Evolutionary conservation across 1,284 basidiomycete genomes (phyloP).

Genomic region (Puccinia coronata): DNA sequence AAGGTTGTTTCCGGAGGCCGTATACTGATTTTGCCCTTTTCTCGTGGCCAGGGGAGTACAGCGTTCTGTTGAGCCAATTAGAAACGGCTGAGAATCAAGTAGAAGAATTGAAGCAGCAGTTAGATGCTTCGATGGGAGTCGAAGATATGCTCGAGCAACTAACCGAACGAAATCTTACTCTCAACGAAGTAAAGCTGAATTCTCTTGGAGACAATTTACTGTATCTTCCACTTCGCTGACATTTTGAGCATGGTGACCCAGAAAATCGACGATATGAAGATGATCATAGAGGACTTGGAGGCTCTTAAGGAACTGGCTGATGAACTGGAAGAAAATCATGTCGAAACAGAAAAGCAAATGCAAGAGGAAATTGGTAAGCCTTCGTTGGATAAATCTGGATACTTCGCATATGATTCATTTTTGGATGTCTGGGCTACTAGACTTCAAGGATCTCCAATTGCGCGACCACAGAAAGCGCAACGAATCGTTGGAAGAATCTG

Average conservation of each 20-base stretch:
- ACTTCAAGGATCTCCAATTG: slow-evolving; percentile 70
- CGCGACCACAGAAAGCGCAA: slow-evolving; percentile 70
- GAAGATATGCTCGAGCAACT: slow-evolving; percentile 95
- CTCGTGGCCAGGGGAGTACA: slow-evolving; percentile 69
- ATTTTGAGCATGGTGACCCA: slow-evolving; percentile 56
- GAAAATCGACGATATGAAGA: slow-evolving; percentile 96
- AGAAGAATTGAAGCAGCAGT: slow-evolving; percentile 88
- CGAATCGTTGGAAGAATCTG: slow-evolving; percentile 71
- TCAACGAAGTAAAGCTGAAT: slow-evolving; percentile 71
- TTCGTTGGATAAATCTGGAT: slow-evolving; percentile 52
- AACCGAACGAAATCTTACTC: slow-evolving; percentile 87
- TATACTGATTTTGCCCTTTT: slow-evolving; percentile 29
- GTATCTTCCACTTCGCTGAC: neutral
- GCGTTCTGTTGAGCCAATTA: slow-evolving; percentile 74
- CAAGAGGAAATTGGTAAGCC: slow-evolving; percentile 80
- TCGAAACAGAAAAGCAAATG: slow-evolving; percentile 88
- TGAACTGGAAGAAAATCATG: slow-evolving; percentile 93
- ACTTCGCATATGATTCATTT: neutral
- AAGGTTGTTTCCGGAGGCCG: neutral
- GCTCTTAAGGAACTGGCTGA: slow-evolving; percentile 93
- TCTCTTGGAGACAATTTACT: neutral
- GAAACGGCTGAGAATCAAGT: slow-evolving; percentile 83
- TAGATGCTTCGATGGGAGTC: slow-evolving; percentile 90
- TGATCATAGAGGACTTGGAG: slow-evolving; percentile 92
- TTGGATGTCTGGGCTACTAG: slow-evolving; percentile 60